Percentiles rank a stretch among this genome's conserved stretches.
These are phyloP conservation scores for Gardenia jasminoides DNA, from an alignment of 257 asterid genomes.

Conservation along the genomic window DNA sequence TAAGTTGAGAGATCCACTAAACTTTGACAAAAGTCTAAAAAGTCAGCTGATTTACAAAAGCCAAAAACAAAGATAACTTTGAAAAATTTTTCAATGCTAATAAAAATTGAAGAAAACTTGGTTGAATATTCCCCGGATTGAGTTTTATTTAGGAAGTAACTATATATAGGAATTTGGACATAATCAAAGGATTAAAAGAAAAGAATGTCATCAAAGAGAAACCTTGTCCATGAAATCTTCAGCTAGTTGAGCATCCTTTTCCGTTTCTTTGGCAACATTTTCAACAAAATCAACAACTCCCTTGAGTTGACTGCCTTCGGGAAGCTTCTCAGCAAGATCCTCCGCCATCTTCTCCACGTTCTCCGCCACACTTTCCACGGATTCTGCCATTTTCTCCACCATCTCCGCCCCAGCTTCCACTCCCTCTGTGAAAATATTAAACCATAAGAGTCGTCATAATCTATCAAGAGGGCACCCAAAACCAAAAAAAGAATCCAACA, in stretches of 20 bases:
- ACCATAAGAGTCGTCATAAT: background rate
- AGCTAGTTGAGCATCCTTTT: background rate
- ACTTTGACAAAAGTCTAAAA: no score
- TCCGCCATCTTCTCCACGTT: conserved; percentile 4
- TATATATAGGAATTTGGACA: no score
- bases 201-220: background rate
- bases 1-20: no score
- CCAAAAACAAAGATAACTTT: background rate
- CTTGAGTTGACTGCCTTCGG: background rate
- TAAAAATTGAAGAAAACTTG: background rate
- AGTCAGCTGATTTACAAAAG: background rate
- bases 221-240: background rate
- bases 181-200: background rate
- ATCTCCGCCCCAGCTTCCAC: conserved; percentile 55
- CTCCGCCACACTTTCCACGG: background rate
- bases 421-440: conserved; percentile 30
- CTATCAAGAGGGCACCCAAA: background rate
- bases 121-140: background rate
- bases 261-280: background rate
- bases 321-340: background rate
- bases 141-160: background rate
- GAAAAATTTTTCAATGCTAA: background rate
- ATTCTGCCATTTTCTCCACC: conserved; percentile 1
- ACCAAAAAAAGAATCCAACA: no score
- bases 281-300: background rate